phyloP scores from a whole-genome alignment of 768 basidiomycete species.

The Podaxis sp. region DNA sequence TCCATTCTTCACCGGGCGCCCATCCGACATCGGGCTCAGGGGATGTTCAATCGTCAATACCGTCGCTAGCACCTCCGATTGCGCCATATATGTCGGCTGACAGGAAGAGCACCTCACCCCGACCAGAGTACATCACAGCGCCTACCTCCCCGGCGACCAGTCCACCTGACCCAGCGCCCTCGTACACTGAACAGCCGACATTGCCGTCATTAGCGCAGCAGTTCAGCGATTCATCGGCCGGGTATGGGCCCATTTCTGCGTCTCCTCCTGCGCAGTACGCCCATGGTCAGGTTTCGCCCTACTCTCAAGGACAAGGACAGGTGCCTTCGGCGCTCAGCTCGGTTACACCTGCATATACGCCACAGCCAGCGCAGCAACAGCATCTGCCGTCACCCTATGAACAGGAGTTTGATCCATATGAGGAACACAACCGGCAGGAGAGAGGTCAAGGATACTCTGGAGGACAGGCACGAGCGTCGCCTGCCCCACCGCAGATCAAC shows the following conservation, averaged over 20 bases:
- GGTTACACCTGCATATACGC: background rate
- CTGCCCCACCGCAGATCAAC: slow-evolving; percentile 1
- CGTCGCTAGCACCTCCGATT: slow-evolving; percentile 3
- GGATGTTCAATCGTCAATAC: background rate
- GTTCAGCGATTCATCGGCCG: slow-evolving; percentile 18
- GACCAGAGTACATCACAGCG: slow-evolving; percentile 31
- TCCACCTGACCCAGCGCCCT: slow-evolving; percentile 33
- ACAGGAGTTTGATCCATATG: background rate
- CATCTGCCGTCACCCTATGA: background rate
- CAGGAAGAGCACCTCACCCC: slow-evolving; percentile 27
- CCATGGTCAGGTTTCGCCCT: background rate
- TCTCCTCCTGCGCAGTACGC: background rate
- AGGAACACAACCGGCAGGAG: background rate
- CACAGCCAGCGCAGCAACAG: background rate
- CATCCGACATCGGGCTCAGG: background rate
- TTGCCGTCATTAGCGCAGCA: slow-evolving; percentile 16
- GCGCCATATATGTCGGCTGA: slow-evolving; percentile 14
- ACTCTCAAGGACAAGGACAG: background rate
- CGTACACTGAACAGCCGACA: slow-evolving; percentile 25
- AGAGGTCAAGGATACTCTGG: background rate
- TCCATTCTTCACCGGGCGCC: slow-evolving; percentile 37
- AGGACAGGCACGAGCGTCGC: background rate
- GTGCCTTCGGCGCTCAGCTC: background rate
- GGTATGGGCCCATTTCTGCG: background rate
- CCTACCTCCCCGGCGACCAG: slow-evolving; percentile 14